Evolutionary conservation across 495 filamentous ascomycete genomes (phyloP), one percentile per base, ranked within the genome.

Genomic region (Niebla homalea): DNA sequence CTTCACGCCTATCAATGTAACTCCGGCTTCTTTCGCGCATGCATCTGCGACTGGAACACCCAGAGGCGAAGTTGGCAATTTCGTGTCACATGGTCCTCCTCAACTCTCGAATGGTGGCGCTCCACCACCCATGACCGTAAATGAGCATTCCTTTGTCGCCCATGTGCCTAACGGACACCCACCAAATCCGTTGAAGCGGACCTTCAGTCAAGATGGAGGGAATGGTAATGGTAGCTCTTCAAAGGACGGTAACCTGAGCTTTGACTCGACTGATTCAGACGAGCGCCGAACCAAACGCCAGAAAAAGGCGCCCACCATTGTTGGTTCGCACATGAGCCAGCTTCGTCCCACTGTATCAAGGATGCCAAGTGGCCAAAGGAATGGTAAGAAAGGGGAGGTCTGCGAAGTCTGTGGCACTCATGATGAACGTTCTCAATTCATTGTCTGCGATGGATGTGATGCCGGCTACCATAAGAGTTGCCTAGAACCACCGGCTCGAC

Each of bases 311-410:
- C 90, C 90, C 16, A 94, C 86, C 36, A 85, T 97, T 50, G 88
- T 87, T 53, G 92, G 93, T 25, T 95, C 89, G 36, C 88, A 96
- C 68, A 98, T 97, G 92, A 90, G 84, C 50, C 73, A 94, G 51
- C 85, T 94, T 58, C 84, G 89, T 40, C 87, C 88, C 36, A 80
- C 84, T 10, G 82, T 75, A 18, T 84, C 87, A 5, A 78, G 83
- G 51, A 75, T 80, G 46, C 74, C 80, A 50, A 70, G 75, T 36
- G 87, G 88, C 36, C 75, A 73, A 46, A 81, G 80, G 56, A 73
- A 75, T 20, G 72, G 74, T 22, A 77, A 76, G 54, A 76, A 79
- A 4, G 88, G 87, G 58, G 87, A 95, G 71, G 81, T 80, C 66
- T 99, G 92, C 60, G 89, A 97, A 60, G 73, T 75, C 36, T 99